These are phyloP conservation scores for Nicotiana noctiflora DNA, from an alignment of 257 asterid species.

Conservation along the genomic window DNA sequence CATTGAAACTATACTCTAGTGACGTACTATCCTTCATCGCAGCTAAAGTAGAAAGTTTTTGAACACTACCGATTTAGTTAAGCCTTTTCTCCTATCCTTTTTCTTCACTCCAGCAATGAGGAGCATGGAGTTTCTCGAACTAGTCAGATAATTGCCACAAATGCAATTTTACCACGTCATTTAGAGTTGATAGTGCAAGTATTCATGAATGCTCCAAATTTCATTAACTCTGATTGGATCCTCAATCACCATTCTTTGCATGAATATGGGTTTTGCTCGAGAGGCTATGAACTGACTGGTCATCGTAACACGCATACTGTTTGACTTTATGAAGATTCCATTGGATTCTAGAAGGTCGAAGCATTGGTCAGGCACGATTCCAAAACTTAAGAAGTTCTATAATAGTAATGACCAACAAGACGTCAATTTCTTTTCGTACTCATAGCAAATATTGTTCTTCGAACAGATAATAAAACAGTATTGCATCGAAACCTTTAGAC, in stretches of 20 bases:
- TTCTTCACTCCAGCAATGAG: neutral
- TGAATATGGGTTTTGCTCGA: neutral
- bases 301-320: neutral
- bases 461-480: neutral
- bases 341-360: neutral
- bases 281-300: neutral
- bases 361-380: neutral
- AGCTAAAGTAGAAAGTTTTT: neutral
- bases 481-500: neutral
- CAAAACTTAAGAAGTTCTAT: neutral
- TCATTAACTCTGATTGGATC: neutral
- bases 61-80: neutral
- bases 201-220: neutral
- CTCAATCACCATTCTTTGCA: neutral
- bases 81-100: neutral
- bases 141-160: neutral
- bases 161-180: neutral
- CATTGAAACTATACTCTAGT: neutral
- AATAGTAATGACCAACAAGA: neutral
- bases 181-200: neutral
- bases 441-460: neutral
- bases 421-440: neutral
- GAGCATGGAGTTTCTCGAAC: neutral
- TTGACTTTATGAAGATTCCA: neutral
- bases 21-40: neutral